Conservation (phyloP, 176 grass and related monocot species). For the Dactylis glomerata region DNA sequence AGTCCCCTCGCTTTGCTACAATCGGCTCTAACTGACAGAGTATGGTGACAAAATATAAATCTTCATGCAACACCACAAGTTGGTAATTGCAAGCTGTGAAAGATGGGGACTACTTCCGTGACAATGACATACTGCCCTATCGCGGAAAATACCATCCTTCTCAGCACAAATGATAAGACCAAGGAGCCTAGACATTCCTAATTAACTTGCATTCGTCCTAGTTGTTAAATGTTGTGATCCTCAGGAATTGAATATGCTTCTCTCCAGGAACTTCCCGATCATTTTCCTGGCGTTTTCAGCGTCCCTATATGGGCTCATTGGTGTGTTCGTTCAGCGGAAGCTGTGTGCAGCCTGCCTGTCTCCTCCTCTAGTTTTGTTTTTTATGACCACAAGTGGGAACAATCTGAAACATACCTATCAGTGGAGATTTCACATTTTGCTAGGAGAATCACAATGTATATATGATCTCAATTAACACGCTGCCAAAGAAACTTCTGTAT, state of each 20-base stretch:
- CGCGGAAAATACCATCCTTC: conserved; percentile 14
- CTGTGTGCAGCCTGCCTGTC: background rate
- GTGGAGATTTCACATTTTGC: background rate
- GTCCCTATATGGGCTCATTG: background rate
- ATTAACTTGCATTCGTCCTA: conserved; percentile 6
- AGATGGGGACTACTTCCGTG: background rate
- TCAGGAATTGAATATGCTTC: background rate
- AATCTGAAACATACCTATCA: background rate
- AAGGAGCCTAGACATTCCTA: background rate
- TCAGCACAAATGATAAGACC: conserved; percentile 39
- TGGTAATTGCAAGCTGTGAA: conserved; percentile 21
- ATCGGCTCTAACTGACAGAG: background rate
- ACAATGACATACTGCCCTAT: background rate
- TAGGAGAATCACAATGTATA: background rate
- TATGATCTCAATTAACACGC: background rate
- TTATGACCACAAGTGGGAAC: background rate
- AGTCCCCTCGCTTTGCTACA: background rate
- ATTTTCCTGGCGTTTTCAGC: conserved; percentile 8
- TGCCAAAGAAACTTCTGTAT: background rate
- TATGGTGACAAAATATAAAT: background rate
- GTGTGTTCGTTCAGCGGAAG: background rate
- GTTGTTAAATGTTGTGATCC: background rate
- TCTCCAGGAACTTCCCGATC: background rate
- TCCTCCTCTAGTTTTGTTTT: background rate
- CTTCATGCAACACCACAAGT: background rate